Conservation (phyloP, 1,284 basidiomycete species). For the Leccinum insolens region DNA sequence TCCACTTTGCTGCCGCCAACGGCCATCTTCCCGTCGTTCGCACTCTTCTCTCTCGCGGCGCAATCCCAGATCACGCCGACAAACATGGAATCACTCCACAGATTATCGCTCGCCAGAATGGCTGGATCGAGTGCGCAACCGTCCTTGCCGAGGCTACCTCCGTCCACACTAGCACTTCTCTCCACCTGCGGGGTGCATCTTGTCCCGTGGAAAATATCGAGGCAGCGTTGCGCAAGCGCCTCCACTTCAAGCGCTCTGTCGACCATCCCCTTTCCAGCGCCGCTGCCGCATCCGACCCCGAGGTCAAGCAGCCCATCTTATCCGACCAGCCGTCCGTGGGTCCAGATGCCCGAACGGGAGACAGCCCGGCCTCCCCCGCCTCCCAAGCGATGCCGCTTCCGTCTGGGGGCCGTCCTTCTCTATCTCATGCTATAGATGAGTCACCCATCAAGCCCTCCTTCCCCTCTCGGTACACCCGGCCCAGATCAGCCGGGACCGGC, state of each 20-base stretch:
- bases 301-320: conserved; percentile 16
- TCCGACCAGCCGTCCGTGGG: conserved; percentile 19
- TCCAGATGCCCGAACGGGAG: conserved; percentile 13
- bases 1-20: conserved; percentile 95
- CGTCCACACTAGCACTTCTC: conserved; percentile 17
- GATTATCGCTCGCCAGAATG: conserved; percentile 67
- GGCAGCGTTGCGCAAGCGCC: conserved; percentile 37
- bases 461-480: conserved; percentile 37
- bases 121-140: conserved; percentile 66
- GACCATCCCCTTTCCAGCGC: conserved; percentile 42
- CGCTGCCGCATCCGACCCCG: conserved; percentile 29
- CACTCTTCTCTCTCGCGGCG: conserved; percentile 80
- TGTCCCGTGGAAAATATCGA: conserved; percentile 36
- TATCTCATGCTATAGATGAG: conserved; percentile 41
- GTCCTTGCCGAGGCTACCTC: conserved; percentile 40
- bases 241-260: conserved; percentile 49
- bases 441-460: conserved; percentile 21
- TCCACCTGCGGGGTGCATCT: conserved; percentile 24
- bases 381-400: conserved; percentile 15
- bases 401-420: conserved; percentile 38
- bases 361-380: conserved; percentile 9
- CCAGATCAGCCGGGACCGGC: conserved; percentile 52
- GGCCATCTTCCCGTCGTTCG: conserved; percentile 78
- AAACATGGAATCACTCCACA: conserved; percentile 87
- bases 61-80: conserved; percentile 76